Conservation (phyloP, 306 rosid species). For the Vachellia collinsii region DNA sequence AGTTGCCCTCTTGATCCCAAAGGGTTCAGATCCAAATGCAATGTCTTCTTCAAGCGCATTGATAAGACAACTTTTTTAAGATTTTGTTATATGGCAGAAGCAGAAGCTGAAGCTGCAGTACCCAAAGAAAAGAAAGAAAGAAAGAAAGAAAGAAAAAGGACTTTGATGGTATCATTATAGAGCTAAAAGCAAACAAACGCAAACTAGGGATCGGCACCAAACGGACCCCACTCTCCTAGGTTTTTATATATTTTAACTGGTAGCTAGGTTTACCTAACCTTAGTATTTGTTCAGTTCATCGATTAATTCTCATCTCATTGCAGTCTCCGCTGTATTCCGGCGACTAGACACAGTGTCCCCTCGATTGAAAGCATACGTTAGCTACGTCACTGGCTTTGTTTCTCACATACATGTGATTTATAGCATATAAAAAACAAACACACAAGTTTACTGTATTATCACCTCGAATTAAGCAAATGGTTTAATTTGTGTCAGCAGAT, state of each 20-base stretch:
- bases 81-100: constrained; percentile 34
- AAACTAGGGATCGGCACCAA: constrained; percentile 40
- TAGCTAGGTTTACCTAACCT: constrained; percentile 75
- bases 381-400: constrained; percentile 40
- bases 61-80: constrained; percentile 48
- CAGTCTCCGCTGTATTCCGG: constrained; percentile 60
- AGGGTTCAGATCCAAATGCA: constrained; percentile 55
- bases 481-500: background rate
- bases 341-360: constrained; percentile 75
- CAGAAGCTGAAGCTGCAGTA: constrained; percentile 9
- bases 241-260: constrained; percentile 39
- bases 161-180: constrained; percentile 40
- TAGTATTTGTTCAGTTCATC: background rate
- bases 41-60: constrained; percentile 48
- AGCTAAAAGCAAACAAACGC: constrained; percentile 48
- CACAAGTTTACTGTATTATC: background rate
- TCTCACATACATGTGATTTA: constrained; percentile 16
- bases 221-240: constrained; percentile 56
- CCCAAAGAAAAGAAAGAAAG: background rate
- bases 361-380: constrained; percentile 57
- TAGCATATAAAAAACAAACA: background rate
- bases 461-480: constrained; percentile 9
- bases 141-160: background rate
- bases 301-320: constrained; percentile 35
- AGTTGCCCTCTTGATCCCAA: constrained; percentile 35